Evolutionary conservation across 257 asterid genomes (phyloP).

Genomic region (Solanum sparsipilum): DNA sequence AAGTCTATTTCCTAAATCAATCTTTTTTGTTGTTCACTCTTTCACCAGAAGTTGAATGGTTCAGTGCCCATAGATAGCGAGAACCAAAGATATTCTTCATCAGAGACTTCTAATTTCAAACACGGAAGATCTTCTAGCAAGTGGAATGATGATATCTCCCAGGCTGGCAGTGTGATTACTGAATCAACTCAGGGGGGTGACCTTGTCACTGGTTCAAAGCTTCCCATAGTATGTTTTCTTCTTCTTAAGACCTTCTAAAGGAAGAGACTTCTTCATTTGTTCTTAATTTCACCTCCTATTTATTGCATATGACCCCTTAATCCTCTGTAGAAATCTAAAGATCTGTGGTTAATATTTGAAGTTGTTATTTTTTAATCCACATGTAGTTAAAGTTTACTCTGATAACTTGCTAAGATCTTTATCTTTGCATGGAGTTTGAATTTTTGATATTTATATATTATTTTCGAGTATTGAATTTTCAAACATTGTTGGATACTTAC

Average conservation of each 20-base stretch:
- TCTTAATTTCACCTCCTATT: background rate
- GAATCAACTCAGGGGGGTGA: conserved; percentile 81
- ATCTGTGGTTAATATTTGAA: background rate
- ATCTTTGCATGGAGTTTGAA: background rate
- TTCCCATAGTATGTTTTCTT: conserved; percentile 52
- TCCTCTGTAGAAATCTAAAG: background rate
- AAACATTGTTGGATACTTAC: background rate
- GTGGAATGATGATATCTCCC: conserved; percentile 78
- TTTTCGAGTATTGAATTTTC: background rate
- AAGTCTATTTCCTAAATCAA: background rate
- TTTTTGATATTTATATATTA: background rate
- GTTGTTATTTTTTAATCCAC: background rate
- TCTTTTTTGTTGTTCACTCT: conserved; percentile 16
- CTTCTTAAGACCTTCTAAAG: background rate
- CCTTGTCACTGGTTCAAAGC: conserved; percentile 59
- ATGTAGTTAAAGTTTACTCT: background rate
- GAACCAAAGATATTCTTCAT: conserved; percentile 41
- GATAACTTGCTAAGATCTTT: background rate
- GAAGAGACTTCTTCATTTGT: background rate
- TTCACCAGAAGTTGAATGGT: conserved; percentile 67
- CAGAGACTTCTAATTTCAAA: conserved; percentile 35
- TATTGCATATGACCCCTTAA: background rate
- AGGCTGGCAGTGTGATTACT: conserved; percentile 68
- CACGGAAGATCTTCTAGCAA: conserved; percentile 62
- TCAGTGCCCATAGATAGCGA: conserved; percentile 43